Evolutionary conservation across 208 protist genomes (phyloP), one percentile per base, ranked within the genome.

Genomic region (Wallacemonas collosoma): DNA sequence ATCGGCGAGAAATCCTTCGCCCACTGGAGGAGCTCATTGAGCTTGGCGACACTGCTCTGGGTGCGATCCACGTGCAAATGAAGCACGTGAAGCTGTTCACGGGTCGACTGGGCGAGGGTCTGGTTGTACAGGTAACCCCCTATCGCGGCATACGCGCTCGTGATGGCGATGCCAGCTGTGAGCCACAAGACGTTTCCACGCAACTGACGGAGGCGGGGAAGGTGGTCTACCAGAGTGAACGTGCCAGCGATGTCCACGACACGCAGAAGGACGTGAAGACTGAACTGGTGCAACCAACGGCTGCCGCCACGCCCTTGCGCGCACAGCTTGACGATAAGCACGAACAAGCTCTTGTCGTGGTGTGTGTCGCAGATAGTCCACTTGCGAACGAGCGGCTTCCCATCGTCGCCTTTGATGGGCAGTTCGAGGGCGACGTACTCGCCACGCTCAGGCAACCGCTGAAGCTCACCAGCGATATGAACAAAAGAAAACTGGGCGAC

Each of bases 41-140:
- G 41, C 67, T 82, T 85, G 14, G 88, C 71, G n/a, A 95, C 80
- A n/a, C 68, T 74, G 17, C 75, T 79, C 4, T 73, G 44, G 36
- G 40, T 81, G 54, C 72, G 71, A 45, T 93, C 91, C 8, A 86
- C 81, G 77, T 95, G 93, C n/a, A 97, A 71, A 69, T 97, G 93
- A 38, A 92, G 60, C 39, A 93, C 75, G 45, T 88, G 76, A 55
- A 97, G 69, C 40, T 56, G 45, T 67, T 86, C 76, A 9, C 38
- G 40, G 12, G 65, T 38, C 38, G 60, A 73, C 43, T 80, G 75
- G 12, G 76, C 69, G 38, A 90, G 77, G 12, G 70, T 62, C 35
- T 75, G 65, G 55, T 83, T 79, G 60, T 65, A 41, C 26, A 65
- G 60, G 1, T 65, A 65, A 41, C 60, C 60, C 7, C 60, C 60